Evolutionary conservation across 768 basidiomycete species (phyloP), one percentile per base, ranked within the genome.

Genomic region (Tubosaeta sp.): DNA sequence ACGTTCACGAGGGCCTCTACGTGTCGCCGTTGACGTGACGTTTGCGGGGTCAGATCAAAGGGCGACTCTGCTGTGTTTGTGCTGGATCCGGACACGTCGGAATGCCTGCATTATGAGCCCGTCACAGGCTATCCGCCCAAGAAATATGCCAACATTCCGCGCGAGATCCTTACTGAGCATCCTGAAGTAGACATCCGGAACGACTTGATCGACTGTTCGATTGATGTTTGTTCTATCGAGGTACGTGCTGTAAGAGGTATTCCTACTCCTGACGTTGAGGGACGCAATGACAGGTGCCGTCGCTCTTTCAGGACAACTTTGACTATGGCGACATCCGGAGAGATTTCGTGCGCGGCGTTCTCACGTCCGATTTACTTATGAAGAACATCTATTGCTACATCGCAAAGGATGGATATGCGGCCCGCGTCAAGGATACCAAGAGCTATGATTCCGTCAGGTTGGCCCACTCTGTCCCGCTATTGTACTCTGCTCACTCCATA

Each of bases 281-380:
- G 52, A 14, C 34, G n/a, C 31, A 27, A 45, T 51, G 24, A 48
- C 59, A 96, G 88, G 90, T 98, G 32, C 94, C 93, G 1, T 94
- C 94, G 1, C 67, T 97, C 5, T 99, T 98, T 73, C 93, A 94
- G 66, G 96, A 98, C 71, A 98, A 98, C 71, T 99, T 99, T 63
- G 96, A 98, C 71, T 97, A 94, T 63, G 83, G 84, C 13, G 92
- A 94, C 70, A 79, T 98, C 53, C 83, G 94, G 51, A 77, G 83
- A 57, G 93, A 98, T 70, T 96, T 99, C 61, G 88, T 97, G 14
- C 90, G 90, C 63, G 95, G 95, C 16, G 81, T 99, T 42, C 76
- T 99, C 57, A 95, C 91, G 0, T 94, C 92, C 13, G 96, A 99
- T 68, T 69, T 98, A 31, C 77, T 97, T 38, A 92, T 91, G 79